Percentiles rank a stretch among this genome's conserved stretches.
These are phyloP conservation scores for Capsicum baccatum DNA, from an alignment of 257 asterid genomes.

Conservation along the genomic window DNA sequence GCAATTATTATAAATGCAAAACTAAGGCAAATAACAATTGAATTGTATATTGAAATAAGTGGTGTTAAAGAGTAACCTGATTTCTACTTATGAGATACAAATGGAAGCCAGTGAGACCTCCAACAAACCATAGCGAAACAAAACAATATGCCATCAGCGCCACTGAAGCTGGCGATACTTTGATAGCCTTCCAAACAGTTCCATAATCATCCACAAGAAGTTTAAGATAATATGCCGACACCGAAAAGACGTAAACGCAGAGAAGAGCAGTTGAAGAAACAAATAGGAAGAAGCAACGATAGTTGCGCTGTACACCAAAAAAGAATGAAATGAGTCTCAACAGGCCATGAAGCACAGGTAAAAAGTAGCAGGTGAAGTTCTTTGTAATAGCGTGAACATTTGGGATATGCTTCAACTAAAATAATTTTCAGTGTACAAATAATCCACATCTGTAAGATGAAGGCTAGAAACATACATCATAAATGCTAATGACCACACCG, in stretches of 20 bases:
- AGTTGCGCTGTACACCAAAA: conserved; percentile 70
- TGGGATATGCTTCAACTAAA: not conserved
- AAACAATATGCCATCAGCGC: conserved; percentile 64
- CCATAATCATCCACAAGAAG: conserved; percentile 47
- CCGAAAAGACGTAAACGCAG: conserved; percentile 57
- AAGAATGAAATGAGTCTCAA: conserved; percentile 2
- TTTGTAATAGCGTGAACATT: not conserved
- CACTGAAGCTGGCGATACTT: conserved; percentile 63
- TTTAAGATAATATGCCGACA: conserved; percentile 57
- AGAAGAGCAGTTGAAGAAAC: conserved; percentile 66
- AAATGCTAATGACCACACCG: not conserved
- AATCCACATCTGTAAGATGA: not conserved
- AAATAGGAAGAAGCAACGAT: conserved; percentile 71
- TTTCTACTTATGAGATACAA: conserved; percentile 63
- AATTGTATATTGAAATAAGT: not conserved
- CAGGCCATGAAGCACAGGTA: not conserved
- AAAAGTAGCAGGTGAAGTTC: conserved; percentile 11
- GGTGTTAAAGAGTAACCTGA: conserved; percentile 54
- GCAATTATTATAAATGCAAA: not conserved
- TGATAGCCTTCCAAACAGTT: conserved; percentile 54
- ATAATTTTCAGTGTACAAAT: not conserved
- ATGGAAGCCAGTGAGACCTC: conserved; percentile 86
- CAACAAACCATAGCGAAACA: conserved; percentile 75
- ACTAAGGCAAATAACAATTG: not conserved
- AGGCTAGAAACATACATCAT: not conserved